These are phyloP conservation scores for Debaryomycetaceae sp. DNA, from an alignment of 1,139 yeast species.

Conservation along the genomic window DNA sequence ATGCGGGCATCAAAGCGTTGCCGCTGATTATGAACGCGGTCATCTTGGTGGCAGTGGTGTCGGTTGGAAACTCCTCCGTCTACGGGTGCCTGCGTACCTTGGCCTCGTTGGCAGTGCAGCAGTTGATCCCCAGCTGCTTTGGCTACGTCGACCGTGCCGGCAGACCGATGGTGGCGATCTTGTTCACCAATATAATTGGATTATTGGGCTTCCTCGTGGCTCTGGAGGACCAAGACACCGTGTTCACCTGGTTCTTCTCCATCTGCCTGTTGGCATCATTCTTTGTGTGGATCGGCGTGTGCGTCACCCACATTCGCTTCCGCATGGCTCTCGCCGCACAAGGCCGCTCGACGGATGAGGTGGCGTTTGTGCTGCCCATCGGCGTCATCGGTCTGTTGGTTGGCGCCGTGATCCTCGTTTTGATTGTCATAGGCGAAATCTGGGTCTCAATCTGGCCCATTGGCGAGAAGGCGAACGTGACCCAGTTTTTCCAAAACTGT, in stretches of 20 bases:
- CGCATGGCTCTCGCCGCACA: conserved; percentile 23
- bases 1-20: conserved; percentile 34
- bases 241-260: conserved; percentile 65
- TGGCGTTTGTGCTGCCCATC: conserved; percentile 43
- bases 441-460: conserved; percentile 46
- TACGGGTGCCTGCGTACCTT: conserved; percentile 53
- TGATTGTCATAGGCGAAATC: conserved; percentile 43
- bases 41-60: conserved; percentile 45
- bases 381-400: conserved; percentile 46
- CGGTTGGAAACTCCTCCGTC: conserved; percentile 54
- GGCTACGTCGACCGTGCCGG: conserved; percentile 56
- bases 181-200: conserved; percentile 51
- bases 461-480: conserved; percentile 24
- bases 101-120: conserved; percentile 50
- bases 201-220: conserved; percentile 59
- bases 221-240: conserved; percentile 39
- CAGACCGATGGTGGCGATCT: conserved; percentile 51
- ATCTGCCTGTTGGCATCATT: conserved; percentile 59
- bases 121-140: conserved; percentile 38
- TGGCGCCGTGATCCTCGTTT: conserved; percentile 37
- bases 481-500: conserved; percentile 43
- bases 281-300: conserved; percentile 48
- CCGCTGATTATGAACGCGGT: conserved; percentile 55
- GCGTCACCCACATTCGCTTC: conserved; percentile 26
- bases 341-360: conserved; percentile 40